Conservation (phyloP, 1,139 yeast species). For the Candida pseudoviswanathii region DNA sequence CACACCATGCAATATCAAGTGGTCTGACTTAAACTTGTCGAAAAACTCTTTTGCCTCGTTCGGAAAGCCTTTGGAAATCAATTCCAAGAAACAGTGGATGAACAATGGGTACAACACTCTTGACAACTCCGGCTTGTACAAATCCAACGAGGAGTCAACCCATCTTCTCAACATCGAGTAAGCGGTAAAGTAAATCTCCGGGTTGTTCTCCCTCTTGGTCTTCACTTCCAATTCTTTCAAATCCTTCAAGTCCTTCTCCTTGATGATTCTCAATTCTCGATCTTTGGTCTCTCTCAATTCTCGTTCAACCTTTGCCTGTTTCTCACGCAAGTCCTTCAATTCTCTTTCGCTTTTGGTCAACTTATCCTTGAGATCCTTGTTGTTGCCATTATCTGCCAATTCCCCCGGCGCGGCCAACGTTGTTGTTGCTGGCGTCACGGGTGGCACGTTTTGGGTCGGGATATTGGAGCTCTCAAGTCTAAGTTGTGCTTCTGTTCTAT, state of each 20-base stretch:
- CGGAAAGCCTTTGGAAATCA: conserved; percentile 63
- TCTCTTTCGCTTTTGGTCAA: conserved; percentile 36
- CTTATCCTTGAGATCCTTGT: conserved; percentile 31
- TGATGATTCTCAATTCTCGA: conserved; percentile 42
- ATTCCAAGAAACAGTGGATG: conserved; percentile 82
- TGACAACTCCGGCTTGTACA: conserved; percentile 86
- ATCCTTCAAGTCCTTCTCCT: conserved; percentile 45
- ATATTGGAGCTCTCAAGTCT: conserved; percentile 83
- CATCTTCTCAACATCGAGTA: conserved; percentile 80
- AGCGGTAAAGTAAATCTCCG: conserved; percentile 74
- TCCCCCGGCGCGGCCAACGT: conserved; percentile 43
- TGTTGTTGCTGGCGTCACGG: conserved; percentile 46
- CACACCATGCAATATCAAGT: conserved; percentile 71
- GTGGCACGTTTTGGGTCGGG: conserved; percentile 59
- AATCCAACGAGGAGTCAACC: conserved; percentile 89
- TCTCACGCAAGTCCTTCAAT: conserved; percentile 44
- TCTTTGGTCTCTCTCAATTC: conserved; percentile 44
- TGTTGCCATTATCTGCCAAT: conserved; percentile 19
- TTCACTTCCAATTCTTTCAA: conserved; percentile 42
- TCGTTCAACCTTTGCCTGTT: conserved; percentile 36
- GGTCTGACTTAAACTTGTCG: conserved; percentile 74
- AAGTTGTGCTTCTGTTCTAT: conserved; percentile 90
- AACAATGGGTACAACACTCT: conserved; percentile 87
- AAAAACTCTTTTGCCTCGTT: conserved; percentile 73
- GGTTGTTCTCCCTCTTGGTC: conserved; percentile 52